Percentiles rank a stretch among this genome's conserved stretches.
These are phyloP conservation scores for Tagetes patula DNA, from an alignment of 129 eudicot genomes.

Conservation along the genomic window DNA sequence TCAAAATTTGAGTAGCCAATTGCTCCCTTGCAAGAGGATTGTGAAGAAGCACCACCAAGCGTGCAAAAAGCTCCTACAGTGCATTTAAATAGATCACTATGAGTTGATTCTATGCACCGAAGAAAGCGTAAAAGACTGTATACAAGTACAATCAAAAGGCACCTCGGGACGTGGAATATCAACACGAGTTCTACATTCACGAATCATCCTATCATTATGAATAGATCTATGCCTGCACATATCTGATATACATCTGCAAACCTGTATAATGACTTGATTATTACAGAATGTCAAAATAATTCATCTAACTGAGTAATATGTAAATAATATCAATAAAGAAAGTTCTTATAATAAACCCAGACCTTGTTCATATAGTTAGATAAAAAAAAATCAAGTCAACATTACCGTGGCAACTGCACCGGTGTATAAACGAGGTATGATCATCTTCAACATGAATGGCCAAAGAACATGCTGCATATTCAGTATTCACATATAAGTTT, in stretches of 20 bases:
- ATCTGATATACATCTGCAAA: conserved; percentile 98
- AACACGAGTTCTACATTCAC: conserved; percentile 83
- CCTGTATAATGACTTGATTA: conserved; percentile 50
- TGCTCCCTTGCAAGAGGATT: conserved; percentile 96
- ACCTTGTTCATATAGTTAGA: background rate
- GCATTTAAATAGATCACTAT: conserved; percentile 1
- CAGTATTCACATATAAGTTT: conserved; percentile 29
- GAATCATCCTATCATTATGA: conserved; percentile 56
- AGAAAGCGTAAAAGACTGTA: conserved; percentile 6
- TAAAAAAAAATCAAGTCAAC: conserved; percentile 9
- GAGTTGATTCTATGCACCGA: conserved; percentile 1
- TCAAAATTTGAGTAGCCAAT: conserved; percentile 83
- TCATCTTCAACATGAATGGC: conserved; percentile 98
- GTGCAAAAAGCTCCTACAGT: conserved; percentile 88
- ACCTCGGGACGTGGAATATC: conserved; percentile 97
- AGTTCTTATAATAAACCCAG: background rate
- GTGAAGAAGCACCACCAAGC: conserved; percentile 86
- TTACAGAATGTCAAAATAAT: conserved; percentile 10
- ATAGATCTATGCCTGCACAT: conserved; percentile 71
- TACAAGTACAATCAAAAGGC: conserved; percentile 20
- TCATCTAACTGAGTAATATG: background rate
- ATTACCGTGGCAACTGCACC: conserved; percentile 96
- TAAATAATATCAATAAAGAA: background rate
- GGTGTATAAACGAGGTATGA: conserved; percentile 79
- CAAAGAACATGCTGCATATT: conserved; percentile 86